phyloP scores from a whole-genome alignment of 1,284 basidiomycete genomes.

The Quambalaria eucalypti region DNA sequence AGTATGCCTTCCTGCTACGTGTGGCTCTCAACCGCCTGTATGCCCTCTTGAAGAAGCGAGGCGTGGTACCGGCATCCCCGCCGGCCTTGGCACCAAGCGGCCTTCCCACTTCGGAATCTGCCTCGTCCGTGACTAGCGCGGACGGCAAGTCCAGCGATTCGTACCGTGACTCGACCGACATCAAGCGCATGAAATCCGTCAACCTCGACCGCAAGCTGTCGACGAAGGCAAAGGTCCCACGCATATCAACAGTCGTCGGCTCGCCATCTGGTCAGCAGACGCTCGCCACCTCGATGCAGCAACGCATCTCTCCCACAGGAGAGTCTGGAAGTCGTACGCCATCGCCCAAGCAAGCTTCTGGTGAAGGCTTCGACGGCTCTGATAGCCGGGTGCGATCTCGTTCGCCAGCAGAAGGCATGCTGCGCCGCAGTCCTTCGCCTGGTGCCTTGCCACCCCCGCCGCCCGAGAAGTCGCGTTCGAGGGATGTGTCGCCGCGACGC shows the following conservation, averaged over 20 bases:
- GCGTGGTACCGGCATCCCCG: slow-evolving; percentile 71
- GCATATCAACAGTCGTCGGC: slow-evolving; percentile 89
- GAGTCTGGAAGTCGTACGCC: slow-evolving; percentile 27
- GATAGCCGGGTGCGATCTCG: neutral
- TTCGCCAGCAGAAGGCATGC: neutral
- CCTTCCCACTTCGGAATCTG: neutral
- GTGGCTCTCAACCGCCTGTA: slow-evolving; percentile 88
- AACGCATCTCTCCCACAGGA: slow-evolving; percentile 16
- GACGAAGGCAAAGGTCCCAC: slow-evolving; percentile 79
- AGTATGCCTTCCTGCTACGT: slow-evolving; percentile 92
- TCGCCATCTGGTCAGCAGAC: slow-evolving; percentile 62
- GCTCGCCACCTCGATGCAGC: slow-evolving; percentile 21
- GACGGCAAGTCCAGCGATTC: slow-evolving; percentile 46
- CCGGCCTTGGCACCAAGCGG: slow-evolving; percentile 8
- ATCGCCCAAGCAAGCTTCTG: neutral
- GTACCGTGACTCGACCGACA: slow-evolving; percentile 76
- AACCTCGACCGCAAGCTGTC: slow-evolving; percentile 82
- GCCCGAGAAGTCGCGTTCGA: slow-evolving; percentile 37
- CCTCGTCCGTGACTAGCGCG: neutral
- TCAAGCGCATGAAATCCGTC: slow-evolving; percentile 83
- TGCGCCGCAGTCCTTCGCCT: neutral
- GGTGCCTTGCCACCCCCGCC: slow-evolving; percentile 39
- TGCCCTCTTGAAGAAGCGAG: slow-evolving; percentile 79
- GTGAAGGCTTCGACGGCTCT: neutral
- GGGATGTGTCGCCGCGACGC: slow-evolving; percentile 11